A percentile compares a stretch with the other conserved stretches of the same genome.
Conservation (phyloP, 768 basidiomycete species). For the Hericium alpestre region DNA sequence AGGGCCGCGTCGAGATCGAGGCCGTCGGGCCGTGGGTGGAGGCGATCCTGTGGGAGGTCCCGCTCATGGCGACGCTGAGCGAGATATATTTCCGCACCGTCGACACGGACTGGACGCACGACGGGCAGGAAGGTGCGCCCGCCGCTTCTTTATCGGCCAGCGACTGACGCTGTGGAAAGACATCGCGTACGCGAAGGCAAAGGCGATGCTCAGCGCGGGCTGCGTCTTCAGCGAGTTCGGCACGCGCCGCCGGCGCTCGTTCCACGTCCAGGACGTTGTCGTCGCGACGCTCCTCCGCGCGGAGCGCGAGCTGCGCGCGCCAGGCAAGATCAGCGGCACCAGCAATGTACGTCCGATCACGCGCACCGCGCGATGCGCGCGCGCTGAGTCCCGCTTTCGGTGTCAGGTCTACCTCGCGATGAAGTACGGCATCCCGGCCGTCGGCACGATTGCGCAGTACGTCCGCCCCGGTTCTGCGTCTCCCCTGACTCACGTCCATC, state of each 20-base stretch:
- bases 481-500: not conserved
- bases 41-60: slow-evolving; percentile 92
- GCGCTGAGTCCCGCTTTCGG: not conserved
- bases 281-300: slow-evolving; percentile 61
- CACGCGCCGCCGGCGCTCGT: slow-evolving; percentile 71
- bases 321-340: slow-evolving; percentile 66
- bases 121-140: slow-evolving; percentile 62
- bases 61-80: slow-evolving; percentile 84
- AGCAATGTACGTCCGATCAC: slow-evolving; percentile 58
- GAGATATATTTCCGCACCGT: slow-evolving; percentile 78
- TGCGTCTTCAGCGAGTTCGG: slow-evolving; percentile 82
- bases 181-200: slow-evolving; percentile 62
- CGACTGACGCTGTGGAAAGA: slow-evolving; percentile 32
- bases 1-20: slow-evolving; percentile 64
- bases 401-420: slow-evolving; percentile 74
- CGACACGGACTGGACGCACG: slow-evolving; percentile 74
- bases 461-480: slow-evolving; percentile 19
- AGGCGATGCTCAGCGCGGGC: slow-evolving; percentile 46
- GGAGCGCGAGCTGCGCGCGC: slow-evolving; percentile 32
- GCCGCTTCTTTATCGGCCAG: not conserved
- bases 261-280: slow-evolving; percentile 66
- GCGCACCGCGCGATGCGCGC: not conserved
- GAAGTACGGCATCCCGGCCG: slow-evolving; percentile 51
- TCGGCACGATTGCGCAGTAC: slow-evolving; percentile 84
- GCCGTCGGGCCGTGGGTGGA: slow-evolving; percentile 68